Evolutionary conservation across 805 yeast genomes (phyloP).

Genomic region (Wickerhamia fluorescens): DNA sequence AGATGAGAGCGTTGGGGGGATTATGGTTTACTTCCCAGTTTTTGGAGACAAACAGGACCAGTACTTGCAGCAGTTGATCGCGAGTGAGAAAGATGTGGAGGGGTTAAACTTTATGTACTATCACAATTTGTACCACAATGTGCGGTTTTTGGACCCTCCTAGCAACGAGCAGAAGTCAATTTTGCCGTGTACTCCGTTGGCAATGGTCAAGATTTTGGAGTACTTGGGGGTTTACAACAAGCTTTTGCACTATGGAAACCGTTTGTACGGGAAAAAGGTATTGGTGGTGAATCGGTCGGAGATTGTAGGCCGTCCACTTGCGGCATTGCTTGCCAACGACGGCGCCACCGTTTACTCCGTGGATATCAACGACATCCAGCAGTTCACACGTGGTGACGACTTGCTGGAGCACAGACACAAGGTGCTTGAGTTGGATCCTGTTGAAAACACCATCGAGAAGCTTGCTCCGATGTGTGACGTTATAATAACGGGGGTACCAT

Average conservation of each 20-base stretch:
- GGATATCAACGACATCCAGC: conserved; percentile 81
- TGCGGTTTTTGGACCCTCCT: conserved; percentile 74
- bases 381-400: conserved; percentile 92
- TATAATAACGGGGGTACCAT: conserved; percentile 93
- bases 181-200: conserved; percentile 94
- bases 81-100: conserved; percentile 92
- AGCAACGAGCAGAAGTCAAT: conserved; percentile 67
- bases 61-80: conserved; percentile 87
- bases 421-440: conserved; percentile 50
- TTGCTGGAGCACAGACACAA: conserved; percentile 74
- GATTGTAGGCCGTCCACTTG: conserved; percentile 95
- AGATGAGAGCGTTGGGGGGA: conserved; percentile 75
- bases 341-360: conserved; percentile 95
- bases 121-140: conserved; percentile 91
- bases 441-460: conserved; percentile 46
- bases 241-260: conserved; percentile 78
- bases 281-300: conserved; percentile 91
- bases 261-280: conserved; percentile 87
- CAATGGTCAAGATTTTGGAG: conserved; percentile 88
- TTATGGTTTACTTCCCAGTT: conserved; percentile 96
- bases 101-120: conserved; percentile 87
- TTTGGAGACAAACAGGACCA: conserved; percentile 94
- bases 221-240: conserved; percentile 82
- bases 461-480: conserved; percentile 78
- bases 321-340: conserved; percentile 92